Conservation (phyloP, 2,329 filamentous ascomycete species). For the Fusarium begoniae region DNA sequence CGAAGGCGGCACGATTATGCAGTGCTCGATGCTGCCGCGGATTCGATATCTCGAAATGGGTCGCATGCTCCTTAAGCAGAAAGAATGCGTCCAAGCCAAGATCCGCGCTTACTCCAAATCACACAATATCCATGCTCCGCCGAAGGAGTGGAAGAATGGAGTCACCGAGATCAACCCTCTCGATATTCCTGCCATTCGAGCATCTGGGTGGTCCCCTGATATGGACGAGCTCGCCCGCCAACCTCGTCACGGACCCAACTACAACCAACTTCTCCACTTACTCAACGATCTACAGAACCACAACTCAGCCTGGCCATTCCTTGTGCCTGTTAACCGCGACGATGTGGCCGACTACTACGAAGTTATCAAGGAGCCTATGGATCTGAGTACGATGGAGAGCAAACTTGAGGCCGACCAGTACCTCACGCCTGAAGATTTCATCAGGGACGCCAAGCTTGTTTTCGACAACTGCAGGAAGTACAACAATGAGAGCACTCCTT, state of each 20-base stretch:
- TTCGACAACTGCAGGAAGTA: conserved; percentile 96
- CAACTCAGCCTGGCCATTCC: conserved; percentile 92
- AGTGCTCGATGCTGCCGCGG: conserved; percentile 95
- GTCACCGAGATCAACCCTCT: conserved; percentile 83
- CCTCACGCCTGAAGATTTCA: conserved; percentile 89
- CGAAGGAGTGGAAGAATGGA: conserved; percentile 84
- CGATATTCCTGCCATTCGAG: conserved; percentile 86
- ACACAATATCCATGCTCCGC: conserved; percentile 86
- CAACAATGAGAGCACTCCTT: conserved; percentile 94
- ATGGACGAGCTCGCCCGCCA: conserved; percentile 98
- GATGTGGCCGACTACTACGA: conserved; percentile 99
- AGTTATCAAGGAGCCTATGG: conserved; percentile 98
- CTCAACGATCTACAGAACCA: conserved; percentile 97
- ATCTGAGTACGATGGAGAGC: conserved; percentile 92
- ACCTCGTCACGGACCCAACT: conserved; percentile 94
- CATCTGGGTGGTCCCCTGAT: conserved; percentile 93
- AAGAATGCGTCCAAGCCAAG: conserved; percentile 93
- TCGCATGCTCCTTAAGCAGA: conserved; percentile 96
- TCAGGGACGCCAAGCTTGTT: conserved; percentile 86
- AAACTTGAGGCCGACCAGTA: conserved; percentile 96
- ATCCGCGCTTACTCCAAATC: conserved; percentile 90
- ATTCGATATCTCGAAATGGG: conserved; percentile 94
- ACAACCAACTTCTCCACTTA: conserved; percentile 90
- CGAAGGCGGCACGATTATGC: conserved; percentile 98
- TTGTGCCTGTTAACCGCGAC: conserved; percentile 91